Evolutionary conservation across 305 asterid species (phyloP), one percentile per base, ranked within the genome.

Genomic region (Plantago lanceolata): DNA sequence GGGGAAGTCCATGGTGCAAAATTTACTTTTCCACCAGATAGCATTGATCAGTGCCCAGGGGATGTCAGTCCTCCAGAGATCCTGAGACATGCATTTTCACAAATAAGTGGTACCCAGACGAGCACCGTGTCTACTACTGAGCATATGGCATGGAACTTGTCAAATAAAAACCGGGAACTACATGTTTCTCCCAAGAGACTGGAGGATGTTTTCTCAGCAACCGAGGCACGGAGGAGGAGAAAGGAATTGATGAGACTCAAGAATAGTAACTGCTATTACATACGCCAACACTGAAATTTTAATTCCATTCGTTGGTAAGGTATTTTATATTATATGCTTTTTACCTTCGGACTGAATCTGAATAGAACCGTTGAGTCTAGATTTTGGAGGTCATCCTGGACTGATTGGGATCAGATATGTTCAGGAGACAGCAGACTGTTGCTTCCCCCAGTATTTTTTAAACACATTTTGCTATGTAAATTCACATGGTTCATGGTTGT

Each of bases 221-320:
- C 68, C 4, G 78, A 72, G 74, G 95, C 92, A 2, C 79, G 97
- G 77, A 84, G 61, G 78, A 75, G 80, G 81, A 87, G 95, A 84
- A 85, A 80, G 77, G 88, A 86, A 48, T 58, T 86, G 50, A 78
- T 82, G 85, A 81, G 66, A 53, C 70, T 88, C 6, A 91, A 69
- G 63, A 75, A 56, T 59, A 35, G 53, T 11, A 73, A 60, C 50
- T 66, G 51, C 50, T 71, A 70, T 57, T 67, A 51, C 0, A 31
- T 26, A 26, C 40, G 26, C 37, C 19, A 15, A 19, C 19, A 17
- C 40, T 24, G 37, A 26, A 54, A 24, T 14, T 26, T 16, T 19
- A 26, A 55, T 26, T 26, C 43, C 9, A 17, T 15, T 24, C 1
- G 59, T 55, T 26, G 4, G 40, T 15, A 54, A 26, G 3, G 26